These are phyloP conservation scores for Ascosphaera pollenicola DNA, from an alignment of 2,329 filamentous ascomycete species.

Conservation along the genomic window DNA sequence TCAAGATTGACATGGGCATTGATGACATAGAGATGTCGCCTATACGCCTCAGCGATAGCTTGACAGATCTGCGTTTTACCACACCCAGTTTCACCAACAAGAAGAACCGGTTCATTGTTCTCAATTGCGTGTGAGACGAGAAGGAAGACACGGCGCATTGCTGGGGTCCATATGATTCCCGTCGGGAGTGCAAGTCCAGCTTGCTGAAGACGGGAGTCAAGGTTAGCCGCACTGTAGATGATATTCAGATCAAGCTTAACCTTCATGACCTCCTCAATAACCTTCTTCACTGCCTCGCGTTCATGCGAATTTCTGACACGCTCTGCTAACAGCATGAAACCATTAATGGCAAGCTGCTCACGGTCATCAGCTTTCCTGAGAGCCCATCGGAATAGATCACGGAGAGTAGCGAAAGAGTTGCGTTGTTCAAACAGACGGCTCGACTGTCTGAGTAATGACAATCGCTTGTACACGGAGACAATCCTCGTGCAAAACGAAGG, in stretches of 20 bases:
- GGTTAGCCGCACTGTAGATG: conserved; percentile 44
- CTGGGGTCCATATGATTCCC: conserved; percentile 72
- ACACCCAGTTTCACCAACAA: conserved; percentile 92
- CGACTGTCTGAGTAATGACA: conserved; percentile 74
- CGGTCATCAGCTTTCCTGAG: conserved; percentile 63
- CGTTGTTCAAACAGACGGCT: conserved; percentile 89
- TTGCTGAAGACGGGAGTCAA: conserved; percentile 33
- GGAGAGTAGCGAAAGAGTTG: conserved; percentile 84
- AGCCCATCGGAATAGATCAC: conserved; percentile 94
- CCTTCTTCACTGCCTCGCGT: conserved; percentile 56
- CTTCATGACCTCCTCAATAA: conserved; percentile 82
- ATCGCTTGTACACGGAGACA: conserved; percentile 79
- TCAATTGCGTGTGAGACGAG: conserved; percentile 68
- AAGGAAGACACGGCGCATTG: conserved; percentile 80
- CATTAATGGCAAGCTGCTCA: conserved; percentile 74
- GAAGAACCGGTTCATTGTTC: conserved; percentile 80
- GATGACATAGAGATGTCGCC: conserved; percentile 61
- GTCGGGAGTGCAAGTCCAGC: conserved; percentile 10
- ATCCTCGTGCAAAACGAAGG: conserved; percentile 83
- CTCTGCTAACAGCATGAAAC: conserved; percentile 90
- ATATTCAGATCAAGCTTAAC: conserved; percentile 52
- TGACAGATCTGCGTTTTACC: conserved; percentile 97
- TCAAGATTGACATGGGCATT: conserved; percentile 98
- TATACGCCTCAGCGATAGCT: conserved; percentile 60
- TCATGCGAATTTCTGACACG: conserved; percentile 84